A percentile compares a stretch with the other conserved stretches of the same genome.
phyloP scores from a whole-genome alignment of 176 grass and related monocot species.

The Thinopyrum elongatum region DNA sequence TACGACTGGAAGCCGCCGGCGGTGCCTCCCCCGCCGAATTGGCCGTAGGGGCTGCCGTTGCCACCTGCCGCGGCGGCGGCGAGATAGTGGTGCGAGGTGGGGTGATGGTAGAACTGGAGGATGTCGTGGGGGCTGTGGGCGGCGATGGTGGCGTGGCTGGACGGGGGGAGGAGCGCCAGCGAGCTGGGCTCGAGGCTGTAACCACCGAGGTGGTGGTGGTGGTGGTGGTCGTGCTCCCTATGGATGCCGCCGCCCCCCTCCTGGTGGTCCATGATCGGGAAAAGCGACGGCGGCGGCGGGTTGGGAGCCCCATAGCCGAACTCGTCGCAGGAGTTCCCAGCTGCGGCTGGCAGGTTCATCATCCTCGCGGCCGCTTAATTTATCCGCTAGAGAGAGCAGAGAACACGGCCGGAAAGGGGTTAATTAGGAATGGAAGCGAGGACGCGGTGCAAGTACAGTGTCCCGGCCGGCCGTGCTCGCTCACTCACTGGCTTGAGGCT shows the following conservation, averaged over 20 bases:
- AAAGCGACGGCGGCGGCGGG: conserved; percentile 1
- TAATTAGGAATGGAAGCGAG: conserved; percentile 38
- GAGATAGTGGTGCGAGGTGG: conserved; percentile 52
- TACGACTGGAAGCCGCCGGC: conserved; percentile 27
- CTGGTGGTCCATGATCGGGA: conserved; percentile 54
- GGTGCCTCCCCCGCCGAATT: neutral
- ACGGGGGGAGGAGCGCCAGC: conserved; percentile 34
- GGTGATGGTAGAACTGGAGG: conserved; percentile 56
- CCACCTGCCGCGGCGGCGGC: neutral
- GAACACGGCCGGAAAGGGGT: conserved; percentile 36
- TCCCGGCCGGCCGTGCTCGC: neutral
- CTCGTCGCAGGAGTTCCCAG: conserved; percentile 38
- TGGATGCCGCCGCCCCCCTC: conserved; percentile 38
- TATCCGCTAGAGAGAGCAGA: neutral
- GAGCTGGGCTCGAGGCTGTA: conserved; percentile 55
- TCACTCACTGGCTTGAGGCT: neutral
- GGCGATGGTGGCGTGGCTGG: conserved; percentile 43
- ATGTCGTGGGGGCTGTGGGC: conserved; percentile 36
- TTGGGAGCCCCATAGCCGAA: conserved; percentile 35
- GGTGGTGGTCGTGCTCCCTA: conserved; percentile 26
- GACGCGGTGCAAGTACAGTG: conserved; percentile 40
- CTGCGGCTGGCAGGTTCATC: conserved; percentile 41
- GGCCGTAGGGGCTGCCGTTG: conserved; percentile 16
- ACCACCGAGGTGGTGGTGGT: conserved; percentile 35
- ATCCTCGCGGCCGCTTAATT: conserved; percentile 22